These are phyloP conservation scores for Citrus maxima DNA, from an alignment of 345 rosid genomes.

Conservation along the genomic window DNA sequence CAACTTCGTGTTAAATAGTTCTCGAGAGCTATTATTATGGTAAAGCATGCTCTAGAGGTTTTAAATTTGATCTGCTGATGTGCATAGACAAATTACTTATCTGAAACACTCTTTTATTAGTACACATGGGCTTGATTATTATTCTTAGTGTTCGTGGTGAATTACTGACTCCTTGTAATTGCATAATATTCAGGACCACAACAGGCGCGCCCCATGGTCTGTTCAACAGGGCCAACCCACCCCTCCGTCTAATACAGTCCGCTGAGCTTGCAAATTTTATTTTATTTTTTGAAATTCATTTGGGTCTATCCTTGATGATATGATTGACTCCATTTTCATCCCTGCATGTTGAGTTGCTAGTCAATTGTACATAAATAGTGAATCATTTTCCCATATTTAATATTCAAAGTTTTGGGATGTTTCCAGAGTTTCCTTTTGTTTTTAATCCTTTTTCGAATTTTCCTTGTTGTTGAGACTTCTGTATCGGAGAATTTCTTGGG, in stretches of 20 bases:
- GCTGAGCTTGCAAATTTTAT: slow-evolving; percentile 9
- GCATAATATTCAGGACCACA: slow-evolving; percentile 51
- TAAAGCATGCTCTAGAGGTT: not conserved
- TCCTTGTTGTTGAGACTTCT: not conserved
- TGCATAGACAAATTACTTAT: not conserved
- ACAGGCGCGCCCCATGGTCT: slow-evolving; percentile 79
- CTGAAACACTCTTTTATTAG: not conserved
- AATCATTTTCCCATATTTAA: not conserved
- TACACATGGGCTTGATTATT: not conserved
- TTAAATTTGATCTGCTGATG: not conserved
- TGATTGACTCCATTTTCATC: not conserved
- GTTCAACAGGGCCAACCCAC: slow-evolving; percentile 58
- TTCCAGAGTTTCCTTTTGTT: not conserved
- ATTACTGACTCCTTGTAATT: not conserved
- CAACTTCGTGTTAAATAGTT: not conserved
- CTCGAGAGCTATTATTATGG: not conserved
- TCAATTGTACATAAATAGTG: not conserved
- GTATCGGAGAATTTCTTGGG: not conserved
- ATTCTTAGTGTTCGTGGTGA: not conserved
- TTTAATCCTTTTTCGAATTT: not conserved
- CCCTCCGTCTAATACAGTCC: slow-evolving; percentile 33
- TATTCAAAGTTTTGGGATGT: not conserved
- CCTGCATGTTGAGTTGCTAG: not conserved
- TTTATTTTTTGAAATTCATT: no score
- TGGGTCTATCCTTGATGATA: not conserved